These are phyloP conservation scores for Cytospora piceicola DNA, from an alignment of 2,329 filamentous ascomycete species.

Conservation along the genomic window DNA sequence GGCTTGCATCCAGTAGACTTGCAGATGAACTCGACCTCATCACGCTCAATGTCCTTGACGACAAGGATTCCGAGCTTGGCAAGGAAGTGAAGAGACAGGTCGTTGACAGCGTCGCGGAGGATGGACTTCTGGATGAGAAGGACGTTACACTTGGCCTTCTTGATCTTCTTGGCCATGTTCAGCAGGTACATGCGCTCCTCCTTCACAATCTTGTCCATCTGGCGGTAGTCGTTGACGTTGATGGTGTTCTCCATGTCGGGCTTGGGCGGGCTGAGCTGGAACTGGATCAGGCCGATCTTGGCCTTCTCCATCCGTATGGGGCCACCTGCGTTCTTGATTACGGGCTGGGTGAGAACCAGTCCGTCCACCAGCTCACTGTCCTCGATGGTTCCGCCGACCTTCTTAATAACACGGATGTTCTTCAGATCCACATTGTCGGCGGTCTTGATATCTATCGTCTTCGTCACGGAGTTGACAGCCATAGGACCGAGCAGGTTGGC, in stretches of 20 bases:
- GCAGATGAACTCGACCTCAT: constrained; percentile 99
- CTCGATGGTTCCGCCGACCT: constrained; percentile 96
- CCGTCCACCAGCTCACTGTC: constrained; percentile 98
- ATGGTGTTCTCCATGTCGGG: constrained; percentile 99
- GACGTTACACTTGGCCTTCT: constrained; percentile 99
- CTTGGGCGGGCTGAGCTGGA: constrained; percentile 97
- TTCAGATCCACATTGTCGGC: constrained; percentile 96
- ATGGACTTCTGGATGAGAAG: constrained; percentile 99
- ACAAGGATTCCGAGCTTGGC: constrained; percentile 95
- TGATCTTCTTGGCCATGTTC: constrained; percentile 99
- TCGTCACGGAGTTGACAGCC: constrained; percentile 94
- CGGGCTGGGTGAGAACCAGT: constrained; percentile 86
- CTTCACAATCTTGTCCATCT: constrained; percentile 99
- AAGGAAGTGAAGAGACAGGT: constrained; percentile 94
- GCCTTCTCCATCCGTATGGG: constrained; percentile 96
- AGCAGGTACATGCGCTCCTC: constrained; percentile 97
- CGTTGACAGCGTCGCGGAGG: constrained; percentile 95
- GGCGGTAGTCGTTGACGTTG: constrained; percentile 97
- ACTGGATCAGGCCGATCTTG: constrained; percentile 94
- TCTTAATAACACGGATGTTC: constrained; percentile 97
- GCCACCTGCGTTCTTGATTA: constrained; percentile 91
- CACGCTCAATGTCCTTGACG: constrained; percentile 97
- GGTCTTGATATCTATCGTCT: constrained; percentile 93
- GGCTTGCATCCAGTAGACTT: constrained; percentile 99
- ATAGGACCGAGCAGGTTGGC: constrained; percentile 94